Percentiles rank a stretch among this genome's conserved stretches.
Conservation (phyloP, 176 grass and related monocot genomes). For the Carex pumila region DNA sequence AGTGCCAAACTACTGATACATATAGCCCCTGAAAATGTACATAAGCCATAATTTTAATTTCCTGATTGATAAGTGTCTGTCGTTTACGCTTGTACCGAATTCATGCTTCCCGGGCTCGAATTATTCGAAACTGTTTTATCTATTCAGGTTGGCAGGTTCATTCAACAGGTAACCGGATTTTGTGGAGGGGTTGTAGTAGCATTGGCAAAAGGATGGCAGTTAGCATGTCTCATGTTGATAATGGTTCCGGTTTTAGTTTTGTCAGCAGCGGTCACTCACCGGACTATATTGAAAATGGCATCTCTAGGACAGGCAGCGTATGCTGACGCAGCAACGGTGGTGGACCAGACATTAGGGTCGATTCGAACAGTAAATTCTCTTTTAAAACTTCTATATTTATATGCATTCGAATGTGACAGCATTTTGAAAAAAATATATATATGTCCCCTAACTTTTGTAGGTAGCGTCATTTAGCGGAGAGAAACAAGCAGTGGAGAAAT, state of each 20-base stretch:
- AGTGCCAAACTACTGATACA: too few species aligned
- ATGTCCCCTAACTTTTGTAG: not conserved
- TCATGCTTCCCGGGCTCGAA: not conserved
- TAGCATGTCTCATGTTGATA: conserved; percentile 46
- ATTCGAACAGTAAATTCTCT: conserved; percentile 41
- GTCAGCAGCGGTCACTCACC: conserved; percentile 43
- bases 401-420: too few species aligned
- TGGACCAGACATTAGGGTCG: conserved; percentile 57
- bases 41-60: too few species aligned
- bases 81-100: not conserved
- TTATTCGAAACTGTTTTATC: not conserved
- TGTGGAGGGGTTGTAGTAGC: conserved; percentile 48
- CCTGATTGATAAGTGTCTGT: not conserved
- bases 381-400: too few species aligned
- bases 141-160: conserved; percentile 46
- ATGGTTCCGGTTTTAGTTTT: conserved; percentile 47
- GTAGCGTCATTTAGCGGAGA: conserved; percentile 74
- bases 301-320: conserved; percentile 50
- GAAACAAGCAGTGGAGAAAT: conserved; percentile 41
- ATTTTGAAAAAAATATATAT: too few species aligned
- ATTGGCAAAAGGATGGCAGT: conserved; percentile 51
- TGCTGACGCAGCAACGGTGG: conserved; percentile 35
- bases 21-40: too few species aligned
- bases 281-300: conserved; percentile 35
- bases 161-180: conserved; percentile 45